Evolutionary conservation across 305 asterid species (phyloP).

Genomic region (Rubia balearica): DNA sequence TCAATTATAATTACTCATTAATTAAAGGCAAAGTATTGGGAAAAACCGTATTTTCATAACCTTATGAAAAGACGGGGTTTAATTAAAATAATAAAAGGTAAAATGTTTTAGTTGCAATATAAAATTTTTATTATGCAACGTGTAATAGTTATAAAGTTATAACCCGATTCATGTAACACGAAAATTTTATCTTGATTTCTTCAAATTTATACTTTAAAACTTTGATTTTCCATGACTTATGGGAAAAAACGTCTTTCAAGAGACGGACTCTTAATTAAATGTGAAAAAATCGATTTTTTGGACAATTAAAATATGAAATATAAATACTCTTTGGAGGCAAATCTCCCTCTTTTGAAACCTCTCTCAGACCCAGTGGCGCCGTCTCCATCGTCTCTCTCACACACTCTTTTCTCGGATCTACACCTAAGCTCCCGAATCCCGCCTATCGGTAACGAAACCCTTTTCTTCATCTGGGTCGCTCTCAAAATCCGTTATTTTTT

Average conservation of each 20-base stretch:
- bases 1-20: background rate
- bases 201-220: too few species aligned
- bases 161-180: too few species aligned
- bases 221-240: too few species aligned
- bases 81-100: too few species aligned
- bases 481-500: background rate
- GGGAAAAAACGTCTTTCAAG: too few species aligned
- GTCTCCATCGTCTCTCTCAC: slow-evolving; percentile 35
- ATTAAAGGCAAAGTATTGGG: background rate
- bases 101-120: too few species aligned
- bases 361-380: slow-evolving; percentile 42
- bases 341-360: slow-evolving; percentile 64
- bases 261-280: too few species aligned
- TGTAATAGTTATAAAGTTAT: too few species aligned
- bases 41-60: too few species aligned
- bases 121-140: too few species aligned
- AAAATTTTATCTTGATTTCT: too few species aligned
- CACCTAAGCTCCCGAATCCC: slow-evolving; percentile 17
- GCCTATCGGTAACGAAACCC: slow-evolving; percentile 27
- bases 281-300: background rate
- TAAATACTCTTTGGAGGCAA: slow-evolving; percentile 27
- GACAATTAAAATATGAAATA: background rate
- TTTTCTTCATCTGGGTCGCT: slow-evolving; percentile 7
- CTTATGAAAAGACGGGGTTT: too few species aligned
- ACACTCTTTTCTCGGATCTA: slow-evolving; percentile 36